Conservation (phyloP, 768 basidiomycete genomes). For the Lactarius quietus region DNA sequence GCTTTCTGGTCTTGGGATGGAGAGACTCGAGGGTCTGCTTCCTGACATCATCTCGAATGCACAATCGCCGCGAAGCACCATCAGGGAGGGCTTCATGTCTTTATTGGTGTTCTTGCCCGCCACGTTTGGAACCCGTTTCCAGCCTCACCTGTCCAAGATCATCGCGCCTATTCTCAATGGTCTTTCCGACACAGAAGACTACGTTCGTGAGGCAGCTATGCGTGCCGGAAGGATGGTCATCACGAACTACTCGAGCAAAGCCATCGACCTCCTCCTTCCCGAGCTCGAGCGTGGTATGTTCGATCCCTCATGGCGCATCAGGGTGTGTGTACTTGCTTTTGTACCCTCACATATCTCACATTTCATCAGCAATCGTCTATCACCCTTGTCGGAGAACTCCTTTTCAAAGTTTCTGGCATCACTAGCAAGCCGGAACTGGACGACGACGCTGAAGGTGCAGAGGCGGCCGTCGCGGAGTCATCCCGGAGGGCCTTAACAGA, state of each 20-base stretch:
- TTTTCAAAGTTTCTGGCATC: conserved; percentile 97
- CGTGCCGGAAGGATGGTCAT: conserved; percentile 98
- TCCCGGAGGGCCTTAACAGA: conserved; percentile 86
- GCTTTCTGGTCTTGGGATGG: conserved; percentile 95
- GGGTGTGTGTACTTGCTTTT: conserved; percentile 48
- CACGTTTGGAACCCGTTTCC: conserved; percentile 95
- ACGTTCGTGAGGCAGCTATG: conserved; percentile 97
- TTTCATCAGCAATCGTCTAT: conserved; percentile 82
- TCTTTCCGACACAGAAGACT: conserved; percentile 89
- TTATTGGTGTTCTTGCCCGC: conserved; percentile 92
- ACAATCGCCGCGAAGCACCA: conserved; percentile 82
- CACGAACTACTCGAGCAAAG: conserved; percentile 86
- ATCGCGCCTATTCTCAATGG: conserved; percentile 90
- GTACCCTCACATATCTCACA: conserved; percentile 7
- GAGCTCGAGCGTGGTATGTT: conserved; percentile 96
- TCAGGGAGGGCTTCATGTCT: conserved; percentile 98
- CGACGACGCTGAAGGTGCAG: conserved; percentile 72
- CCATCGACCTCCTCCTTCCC: conserved; percentile 90
- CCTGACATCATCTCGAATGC: conserved; percentile 94
- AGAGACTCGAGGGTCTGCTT: conserved; percentile 87
- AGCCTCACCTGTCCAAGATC: conserved; percentile 93
- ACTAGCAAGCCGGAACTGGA: conserved; percentile 81
- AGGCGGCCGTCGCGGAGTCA: conserved; percentile 64
- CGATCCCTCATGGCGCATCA: conserved; percentile 90
- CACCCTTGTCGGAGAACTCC: conserved; percentile 88